Evolutionary conservation across 2,329 filamentous ascomycete genomes (phyloP).

Genomic region (Shiraia bambusicola): DNA sequence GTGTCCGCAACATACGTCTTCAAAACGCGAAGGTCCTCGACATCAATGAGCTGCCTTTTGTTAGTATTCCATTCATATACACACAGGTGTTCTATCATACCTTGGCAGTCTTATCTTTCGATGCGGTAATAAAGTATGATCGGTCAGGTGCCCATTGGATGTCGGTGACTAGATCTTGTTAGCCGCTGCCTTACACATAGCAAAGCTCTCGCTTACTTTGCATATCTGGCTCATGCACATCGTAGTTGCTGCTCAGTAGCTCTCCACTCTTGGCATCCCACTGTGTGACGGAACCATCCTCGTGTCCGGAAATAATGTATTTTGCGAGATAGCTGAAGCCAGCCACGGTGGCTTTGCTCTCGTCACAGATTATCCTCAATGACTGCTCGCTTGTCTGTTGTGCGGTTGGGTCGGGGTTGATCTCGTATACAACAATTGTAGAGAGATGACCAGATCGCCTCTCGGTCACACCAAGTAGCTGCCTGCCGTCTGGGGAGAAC

Average conservation of each 20-base stretch:
- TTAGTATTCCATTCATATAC: constrained; percentile 1
- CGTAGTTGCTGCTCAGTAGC: constrained; percentile 72
- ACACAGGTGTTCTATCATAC: constrained; percentile 47
- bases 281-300: constrained; percentile 87
- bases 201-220: constrained; percentile 58
- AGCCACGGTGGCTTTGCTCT: constrained; percentile 95
- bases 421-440: constrained; percentile 89
- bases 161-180: constrained; percentile 80
- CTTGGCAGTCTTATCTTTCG: constrained; percentile 97
- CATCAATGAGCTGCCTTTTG: constrained; percentile 67
- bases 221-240: constrained; percentile 83
- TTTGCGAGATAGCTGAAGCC: constrained; percentile 93
- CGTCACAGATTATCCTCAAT: constrained; percentile 82
- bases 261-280: constrained; percentile 94
- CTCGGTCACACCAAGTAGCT: constrained; percentile 92
- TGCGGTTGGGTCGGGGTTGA: constrained; percentile 78
- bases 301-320: constrained; percentile 97
- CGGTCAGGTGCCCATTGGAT: constrained; percentile 92
- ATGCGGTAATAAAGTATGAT: constrained; percentile 97
- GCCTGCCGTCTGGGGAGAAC: constrained; percentile 90
- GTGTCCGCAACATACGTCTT: constrained; percentile 94
- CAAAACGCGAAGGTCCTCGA: constrained; percentile 82
- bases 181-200: constrained; percentile 47
- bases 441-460: constrained; percentile 97
- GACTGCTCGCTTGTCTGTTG: constrained; percentile 81